phyloP scores from a whole-genome alignment of 345 rosid genomes.

The Combretum micranthum region DNA sequence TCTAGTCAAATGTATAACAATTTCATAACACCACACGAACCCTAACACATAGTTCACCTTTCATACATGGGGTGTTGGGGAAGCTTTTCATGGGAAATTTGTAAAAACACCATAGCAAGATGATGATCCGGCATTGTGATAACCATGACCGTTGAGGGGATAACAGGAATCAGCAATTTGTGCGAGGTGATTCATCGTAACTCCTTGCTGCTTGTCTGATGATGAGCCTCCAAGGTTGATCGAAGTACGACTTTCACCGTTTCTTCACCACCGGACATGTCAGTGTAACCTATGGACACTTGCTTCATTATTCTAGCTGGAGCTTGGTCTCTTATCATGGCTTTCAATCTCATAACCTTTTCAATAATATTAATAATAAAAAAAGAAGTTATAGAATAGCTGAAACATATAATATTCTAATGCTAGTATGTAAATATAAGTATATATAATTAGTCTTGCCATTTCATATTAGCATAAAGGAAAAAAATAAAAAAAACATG shows the following conservation, averaged over 20 bases:
- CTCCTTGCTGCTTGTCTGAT: slow-evolving; percentile 6
- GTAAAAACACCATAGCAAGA: slow-evolving; percentile 7
- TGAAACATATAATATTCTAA: too few species aligned
- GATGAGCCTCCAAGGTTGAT: slow-evolving; percentile 17
- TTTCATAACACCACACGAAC: too few species aligned
- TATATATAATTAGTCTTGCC: too few species aligned
- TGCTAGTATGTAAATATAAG: too few species aligned
- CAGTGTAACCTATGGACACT: slow-evolving; percentile 34
- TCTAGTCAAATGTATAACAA: too few species aligned
- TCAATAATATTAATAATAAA: background rate
- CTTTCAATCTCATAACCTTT: slow-evolving; percentile 54
- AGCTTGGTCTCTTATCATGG: slow-evolving; percentile 39
- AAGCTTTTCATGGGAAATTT: too few species aligned
- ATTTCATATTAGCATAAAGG: too few species aligned
- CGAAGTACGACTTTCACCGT: slow-evolving; percentile 55
- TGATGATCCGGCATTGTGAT: slow-evolving; percentile 25
- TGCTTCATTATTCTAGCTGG: slow-evolving; percentile 21
- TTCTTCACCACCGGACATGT: slow-evolving; percentile 57
- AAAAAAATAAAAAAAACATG: too few species aligned
- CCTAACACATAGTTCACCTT: too few species aligned
- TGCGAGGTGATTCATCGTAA: background rate
- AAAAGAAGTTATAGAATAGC: background rate
- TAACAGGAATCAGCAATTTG: slow-evolving; percentile 29
- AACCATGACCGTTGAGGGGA: slow-evolving; percentile 28
- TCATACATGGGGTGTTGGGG: too few species aligned